Evolutionary conservation across 2,329 filamentous ascomycete species (phyloP).

Genomic region (Colletotrichum simmondsii): DNA sequence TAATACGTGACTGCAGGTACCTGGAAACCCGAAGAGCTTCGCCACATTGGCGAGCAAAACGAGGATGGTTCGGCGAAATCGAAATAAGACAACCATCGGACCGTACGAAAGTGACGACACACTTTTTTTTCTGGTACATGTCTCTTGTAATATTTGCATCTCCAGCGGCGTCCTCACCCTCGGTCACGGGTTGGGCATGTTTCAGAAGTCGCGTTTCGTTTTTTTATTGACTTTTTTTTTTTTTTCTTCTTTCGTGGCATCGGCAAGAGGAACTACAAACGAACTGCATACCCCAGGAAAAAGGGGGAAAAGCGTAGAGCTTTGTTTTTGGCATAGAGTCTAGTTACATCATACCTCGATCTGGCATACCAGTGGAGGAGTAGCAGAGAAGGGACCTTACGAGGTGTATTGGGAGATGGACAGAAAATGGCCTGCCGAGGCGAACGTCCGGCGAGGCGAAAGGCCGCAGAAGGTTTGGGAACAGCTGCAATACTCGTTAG

Average conservation of each 20-base stretch:
- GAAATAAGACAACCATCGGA: constrained; percentile 1
- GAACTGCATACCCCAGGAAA: constrained; percentile 23
- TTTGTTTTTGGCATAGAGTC: constrained; percentile 24
- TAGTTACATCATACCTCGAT: background rate
- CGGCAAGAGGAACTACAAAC: constrained; percentile 4
- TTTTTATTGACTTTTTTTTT: constrained; percentile 3
- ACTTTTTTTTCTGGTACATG: constrained; percentile 5
- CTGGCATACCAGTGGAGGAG: background rate
- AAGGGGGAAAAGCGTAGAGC: constrained; percentile 25
- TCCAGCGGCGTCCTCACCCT: constrained; percentile 17
- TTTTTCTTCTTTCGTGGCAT: constrained; percentile 3
- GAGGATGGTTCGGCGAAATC: constrained; percentile 21
- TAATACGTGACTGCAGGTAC: constrained; percentile 61
- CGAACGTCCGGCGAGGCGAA: background rate
- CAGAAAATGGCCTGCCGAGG: background rate
- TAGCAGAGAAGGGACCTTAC: background rate
- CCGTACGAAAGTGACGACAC: constrained; percentile 9
- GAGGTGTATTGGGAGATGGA: background rate
- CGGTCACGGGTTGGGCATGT: background rate
- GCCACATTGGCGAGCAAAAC: constrained; percentile 70
- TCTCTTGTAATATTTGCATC: constrained; percentile 28
- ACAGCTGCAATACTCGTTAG: constrained; percentile 6
- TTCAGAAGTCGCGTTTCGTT: constrained; percentile 1
- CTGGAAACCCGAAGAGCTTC: constrained; percentile 79
- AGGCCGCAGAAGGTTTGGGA: background rate